Base-by-base conservation (phyloP, 2,329 filamentous ascomycete genomes). In the Fusarium nelsonii region DNA sequence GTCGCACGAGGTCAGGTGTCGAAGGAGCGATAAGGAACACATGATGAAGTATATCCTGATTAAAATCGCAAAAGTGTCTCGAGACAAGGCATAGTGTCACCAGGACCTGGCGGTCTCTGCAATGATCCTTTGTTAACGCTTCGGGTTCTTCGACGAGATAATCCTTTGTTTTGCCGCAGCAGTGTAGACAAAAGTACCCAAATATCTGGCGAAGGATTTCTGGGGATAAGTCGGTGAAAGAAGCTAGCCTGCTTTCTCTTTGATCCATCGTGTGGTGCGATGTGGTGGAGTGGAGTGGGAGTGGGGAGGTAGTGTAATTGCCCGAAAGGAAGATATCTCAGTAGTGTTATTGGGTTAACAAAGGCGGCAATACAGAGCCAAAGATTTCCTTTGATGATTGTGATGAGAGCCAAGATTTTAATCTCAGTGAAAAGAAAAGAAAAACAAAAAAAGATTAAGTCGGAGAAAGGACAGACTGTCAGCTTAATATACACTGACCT, bases 111-210 rank as follows among this genome's bases (percentile, higher is more conserved):
- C 52, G 55, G 8, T 46, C 52, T 16, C n/a, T 28, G 15, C 39
- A 30, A 26, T 70, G 54, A 15, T 48, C 23, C 12, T 50, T n/a
- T 14, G 23, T 16, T 16, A 50, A 39, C 5, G 4, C 4, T 30
- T 26, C 12, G 30, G 41, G 8, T 10, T 68, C 52, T 11, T 37
- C 26, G 3, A 33, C 26, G 8, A 49, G 26, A 23, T 63, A 63
- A 10, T 65, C 63, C 7, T 41, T 51, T 30, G 23, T 30, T 37
- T 50, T 53, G 4, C 50, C 43, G 9, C 43, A 43, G 40, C 63
- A 70, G 46, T 72, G 69, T 10, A 61, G 20, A 41, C 58, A 70
- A n/a, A 68, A 65, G 26, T 62, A 53, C 3, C 50, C 50, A 39
- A 72, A 62, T 20, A 71, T 59, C 12, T 58, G 40, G 16, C 48